These are phyloP conservation scores for Phyllachora maydis DNA, from an alignment of 2,329 filamentous ascomycete genomes.

Conservation along the genomic window DNA sequence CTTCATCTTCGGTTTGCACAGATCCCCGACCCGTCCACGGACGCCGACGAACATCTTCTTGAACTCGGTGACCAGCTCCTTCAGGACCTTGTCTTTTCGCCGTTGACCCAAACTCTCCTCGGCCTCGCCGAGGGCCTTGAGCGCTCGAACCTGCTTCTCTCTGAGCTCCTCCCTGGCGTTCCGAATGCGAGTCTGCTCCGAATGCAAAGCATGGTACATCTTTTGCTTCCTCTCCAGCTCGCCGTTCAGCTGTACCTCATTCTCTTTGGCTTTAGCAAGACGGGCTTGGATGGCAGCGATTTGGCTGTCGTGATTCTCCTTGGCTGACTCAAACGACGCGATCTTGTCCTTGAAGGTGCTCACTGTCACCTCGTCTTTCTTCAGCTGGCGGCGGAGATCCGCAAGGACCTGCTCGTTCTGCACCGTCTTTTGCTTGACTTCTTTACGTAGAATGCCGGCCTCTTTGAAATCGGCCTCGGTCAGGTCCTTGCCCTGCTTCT, in stretches of 20 bases:
- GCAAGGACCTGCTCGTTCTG: slow-evolving; percentile 67
- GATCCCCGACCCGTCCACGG: slow-evolving; percentile 69
- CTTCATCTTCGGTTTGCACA: slow-evolving; percentile 93
- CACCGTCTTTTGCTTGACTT: slow-evolving; percentile 68
- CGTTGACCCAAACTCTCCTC: slow-evolving; percentile 73
- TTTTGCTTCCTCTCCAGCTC: slow-evolving; percentile 84
- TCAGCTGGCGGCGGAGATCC: slow-evolving; percentile 70
- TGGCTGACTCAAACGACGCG: slow-evolving; percentile 52
- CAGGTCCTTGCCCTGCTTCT: slow-evolving; percentile 70
- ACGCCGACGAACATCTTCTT: slow-evolving; percentile 88
- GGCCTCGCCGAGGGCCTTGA: slow-evolving; percentile 65
- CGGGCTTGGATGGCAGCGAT: slow-evolving; percentile 48
- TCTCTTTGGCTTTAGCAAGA: slow-evolving; percentile 37
- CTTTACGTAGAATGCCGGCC: slow-evolving; percentile 65
- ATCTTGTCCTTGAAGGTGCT: slow-evolving; percentile 80
- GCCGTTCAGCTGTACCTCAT: slow-evolving; percentile 45
- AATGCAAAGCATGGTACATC: slow-evolving; percentile 68
- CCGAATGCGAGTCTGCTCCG: slow-evolving; percentile 61
- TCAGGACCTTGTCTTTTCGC: slow-evolving; percentile 57
- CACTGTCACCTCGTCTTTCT: slow-evolving; percentile 78
- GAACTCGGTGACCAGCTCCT: slow-evolving; percentile 67
- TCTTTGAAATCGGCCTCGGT: slow-evolving; percentile 75
- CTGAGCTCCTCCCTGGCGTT: slow-evolving; percentile 77
- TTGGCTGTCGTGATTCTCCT: slow-evolving; percentile 56
- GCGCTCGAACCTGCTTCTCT: slow-evolving; percentile 69